Evolutionary conservation across 2,329 filamentous ascomycete genomes (phyloP), one percentile per base, ranked within the genome.

Genomic region (Calonectria multiphialidica): DNA sequence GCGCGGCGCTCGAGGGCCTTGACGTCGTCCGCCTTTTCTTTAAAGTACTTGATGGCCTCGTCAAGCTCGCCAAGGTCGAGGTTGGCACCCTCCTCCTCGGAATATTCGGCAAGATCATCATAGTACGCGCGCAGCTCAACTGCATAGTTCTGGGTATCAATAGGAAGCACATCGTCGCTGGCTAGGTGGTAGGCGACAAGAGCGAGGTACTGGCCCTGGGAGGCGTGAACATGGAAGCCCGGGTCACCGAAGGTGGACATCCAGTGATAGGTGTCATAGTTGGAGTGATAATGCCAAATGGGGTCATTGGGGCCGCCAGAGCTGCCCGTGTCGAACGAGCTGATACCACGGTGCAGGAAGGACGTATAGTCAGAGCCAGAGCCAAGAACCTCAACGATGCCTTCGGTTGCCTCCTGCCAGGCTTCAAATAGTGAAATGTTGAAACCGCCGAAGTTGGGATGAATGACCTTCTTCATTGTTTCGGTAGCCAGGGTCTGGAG

Each of bases 261-360:
- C 95, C 95, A 97, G 78, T 93, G 87, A 80, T 94, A 96, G 40
- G 90, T 94, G 80, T 97, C 95, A 80, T 96, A 97, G 83, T 97
- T 97, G 73, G 90, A 90, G 81, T 97, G 94, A 79, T 97, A 97
- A 75, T 94, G 93, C 80, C 93, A 94, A 8, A 94, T 85, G 0
- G 92, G 86, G 47, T 90, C 88, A 0, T 81, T 80, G 0, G 79
- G 66, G 3, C 84, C 84, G 10, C 81, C 79, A 0, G 79, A 78
- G 47, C 91, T 91, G 3, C 89, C 88, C 23, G 93, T 84, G 72
- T 93, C 91, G 12, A 92, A 78, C 3, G 85, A 81, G 53, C 81
- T 83, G 47, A 87, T 86, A 2, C 86, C 86, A 0, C 80, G 81
- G 77, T 93, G 91, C 67, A 93, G 88, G 81, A 93, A 94, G 0